Percentiles rank a stretch among this genome's conserved stretches.
Evolutionary conservation across 495 filamentous ascomycete species (phyloP).

Genomic region (Aspergillus cristatus): DNA sequence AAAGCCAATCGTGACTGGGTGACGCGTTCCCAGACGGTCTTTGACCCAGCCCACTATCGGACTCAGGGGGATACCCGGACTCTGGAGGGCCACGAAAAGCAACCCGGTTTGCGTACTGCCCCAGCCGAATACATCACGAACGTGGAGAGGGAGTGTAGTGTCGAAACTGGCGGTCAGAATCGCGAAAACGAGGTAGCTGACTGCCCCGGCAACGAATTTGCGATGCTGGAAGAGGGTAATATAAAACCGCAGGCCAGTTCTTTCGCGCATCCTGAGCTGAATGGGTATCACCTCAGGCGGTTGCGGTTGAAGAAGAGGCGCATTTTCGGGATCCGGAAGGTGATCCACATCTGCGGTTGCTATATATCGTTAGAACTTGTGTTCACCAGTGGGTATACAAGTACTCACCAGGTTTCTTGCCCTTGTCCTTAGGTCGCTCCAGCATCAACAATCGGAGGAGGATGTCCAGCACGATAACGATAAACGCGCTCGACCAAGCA

Average conservation of each 20-base stretch:
- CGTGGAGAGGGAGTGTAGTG: constrained; percentile 22
- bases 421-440: constrained; percentile 9
- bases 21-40: constrained; percentile 15
- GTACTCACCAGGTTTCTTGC: neutral
- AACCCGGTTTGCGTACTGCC: constrained; percentile 9
- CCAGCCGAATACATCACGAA: constrained; percentile 14
- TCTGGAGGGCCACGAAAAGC: constrained; percentile 15
- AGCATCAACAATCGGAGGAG: constrained; percentile 18
- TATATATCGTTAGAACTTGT: neutral
- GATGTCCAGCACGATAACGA: constrained; percentile 13
- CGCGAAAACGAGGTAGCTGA: constrained; percentile 9
- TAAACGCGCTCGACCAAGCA: constrained; percentile 17
- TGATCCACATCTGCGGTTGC: neutral
- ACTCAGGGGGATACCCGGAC: constrained; percentile 14
- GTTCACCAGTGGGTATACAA: neutral
- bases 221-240: constrained; percentile 9
- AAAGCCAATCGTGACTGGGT: constrained; percentile 13
- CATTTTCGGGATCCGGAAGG: constrained; percentile 3
- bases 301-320: constrained; percentile 5
- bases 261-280: neutral
- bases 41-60: constrained; percentile 18
- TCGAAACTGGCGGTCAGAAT: constrained; percentile 18
- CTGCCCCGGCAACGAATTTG: constrained; percentile 6
- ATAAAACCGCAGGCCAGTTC: constrained; percentile 7
- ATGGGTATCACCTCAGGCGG: too few relatives aligned